Percentiles rank a stretch among this genome's conserved stretches.
Conservation (phyloP, 176 grass and related monocot species). For the Chloris gayana region DNA sequence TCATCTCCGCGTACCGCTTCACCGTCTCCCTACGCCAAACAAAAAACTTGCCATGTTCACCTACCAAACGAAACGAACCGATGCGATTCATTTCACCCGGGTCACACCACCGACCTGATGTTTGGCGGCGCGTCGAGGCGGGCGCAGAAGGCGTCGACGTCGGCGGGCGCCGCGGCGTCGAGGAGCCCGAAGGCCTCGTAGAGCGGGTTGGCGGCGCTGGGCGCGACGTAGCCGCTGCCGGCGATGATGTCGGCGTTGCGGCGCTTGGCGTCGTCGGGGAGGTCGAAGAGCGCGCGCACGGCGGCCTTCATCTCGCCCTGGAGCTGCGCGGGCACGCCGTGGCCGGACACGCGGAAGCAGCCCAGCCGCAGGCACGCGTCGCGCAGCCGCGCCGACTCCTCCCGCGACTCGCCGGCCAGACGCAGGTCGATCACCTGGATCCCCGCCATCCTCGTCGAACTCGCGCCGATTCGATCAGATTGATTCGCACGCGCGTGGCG, state of each 20-base stretch:
- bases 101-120: constrained; percentile 19
- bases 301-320: constrained; percentile 79
- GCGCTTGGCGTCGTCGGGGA: constrained; percentile 75
- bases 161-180: constrained; percentile 49
- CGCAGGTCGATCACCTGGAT: constrained; percentile 53
- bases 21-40: constrained; percentile 45
- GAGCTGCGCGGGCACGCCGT: constrained; percentile 54
- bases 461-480: neutral
- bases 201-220: constrained; percentile 62
- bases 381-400: constrained; percentile 37
- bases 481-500: neutral
- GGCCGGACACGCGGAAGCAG: constrained; percentile 67
- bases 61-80: neutral
- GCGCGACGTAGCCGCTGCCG: constrained; percentile 69
- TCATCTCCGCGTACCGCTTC: constrained; percentile 50
- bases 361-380: constrained; percentile 48
- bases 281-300: constrained; percentile 69
- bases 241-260: constrained; percentile 62
- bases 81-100: neutral
- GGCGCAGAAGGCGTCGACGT: constrained; percentile 72
- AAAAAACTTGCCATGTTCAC: no score
- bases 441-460: constrained; percentile 29
- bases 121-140: constrained; percentile 56
- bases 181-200: constrained; percentile 74
- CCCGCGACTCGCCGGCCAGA: constrained; percentile 30